These are phyloP conservation scores for Phaseolus lunatus DNA, from an alignment of 306 rosid species.

Conservation along the genomic window DNA sequence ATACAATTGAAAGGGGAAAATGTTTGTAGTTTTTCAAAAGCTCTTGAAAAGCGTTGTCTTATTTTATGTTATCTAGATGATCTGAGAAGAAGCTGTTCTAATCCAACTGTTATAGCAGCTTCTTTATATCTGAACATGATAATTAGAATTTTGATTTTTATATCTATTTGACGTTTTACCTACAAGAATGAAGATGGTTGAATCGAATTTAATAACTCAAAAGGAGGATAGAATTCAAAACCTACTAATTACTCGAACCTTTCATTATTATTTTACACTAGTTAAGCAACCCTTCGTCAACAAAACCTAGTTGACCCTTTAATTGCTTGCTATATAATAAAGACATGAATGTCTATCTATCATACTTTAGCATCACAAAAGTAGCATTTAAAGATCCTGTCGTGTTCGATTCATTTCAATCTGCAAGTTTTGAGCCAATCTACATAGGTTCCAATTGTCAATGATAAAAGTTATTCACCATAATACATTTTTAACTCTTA, in stretches of 20 bases:
- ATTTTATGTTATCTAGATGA: constrained; percentile 22
- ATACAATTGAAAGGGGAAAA: background rate
- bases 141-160: background rate
- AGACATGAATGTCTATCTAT: background rate
- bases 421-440: constrained; percentile 11
- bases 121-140: background rate
- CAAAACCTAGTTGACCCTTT: constrained; percentile 13
- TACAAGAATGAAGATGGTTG: constrained; percentile 5
- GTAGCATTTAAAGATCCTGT: constrained; percentile 40
- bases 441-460: background rate
- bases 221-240: constrained; percentile 24
- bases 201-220: background rate
- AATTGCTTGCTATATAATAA: background rate
- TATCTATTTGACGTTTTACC: constrained; percentile 39
- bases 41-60: constrained; percentile 13
- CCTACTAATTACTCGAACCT: constrained; percentile 40
- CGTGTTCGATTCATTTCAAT: constrained; percentile 20
- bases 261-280: constrained; percentile 42
- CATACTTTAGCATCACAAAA: constrained; percentile 23
- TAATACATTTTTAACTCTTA: background rate
- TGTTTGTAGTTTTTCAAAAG: constrained; percentile 22
- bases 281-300: constrained; percentile 30
- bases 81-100: background rate
- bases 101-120: background rate
- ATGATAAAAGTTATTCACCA: background rate